phyloP scores from a whole-genome alignment of 306 rosid genomes.

The Cicer arietinum region DNA sequence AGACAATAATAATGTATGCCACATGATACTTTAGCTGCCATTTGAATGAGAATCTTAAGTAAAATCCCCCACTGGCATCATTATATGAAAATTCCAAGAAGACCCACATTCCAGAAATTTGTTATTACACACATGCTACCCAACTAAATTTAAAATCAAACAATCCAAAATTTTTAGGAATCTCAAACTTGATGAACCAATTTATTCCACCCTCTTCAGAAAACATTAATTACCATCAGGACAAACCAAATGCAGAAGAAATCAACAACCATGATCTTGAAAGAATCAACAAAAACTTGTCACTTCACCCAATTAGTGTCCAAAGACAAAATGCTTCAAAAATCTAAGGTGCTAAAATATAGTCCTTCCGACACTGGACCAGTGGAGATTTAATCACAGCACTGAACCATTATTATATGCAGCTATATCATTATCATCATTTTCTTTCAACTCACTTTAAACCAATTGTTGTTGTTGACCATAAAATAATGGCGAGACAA shows the following conservation, averaged over 20 bases:
- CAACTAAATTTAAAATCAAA: slow-evolving; percentile 21
- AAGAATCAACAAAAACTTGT: slow-evolving; percentile 23
- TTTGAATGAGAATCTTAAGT: slow-evolving; percentile 6
- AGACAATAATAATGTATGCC: slow-evolving; percentile 13
- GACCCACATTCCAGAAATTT: slow-evolving; percentile 12
- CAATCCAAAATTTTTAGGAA: slow-evolving; percentile 5
- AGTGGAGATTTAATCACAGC: slow-evolving; percentile 13
- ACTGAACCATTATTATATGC: slow-evolving; percentile 24
- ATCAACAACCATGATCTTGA: slow-evolving; percentile 17
- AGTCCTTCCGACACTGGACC: not conserved
- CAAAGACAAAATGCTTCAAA: slow-evolving; percentile 34
- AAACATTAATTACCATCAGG: slow-evolving; percentile 10
- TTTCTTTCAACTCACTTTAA: slow-evolving; percentile 31
- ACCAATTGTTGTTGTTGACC: slow-evolving; percentile 36
- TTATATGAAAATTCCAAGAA: not conserved
- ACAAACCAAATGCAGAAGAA: slow-evolving; percentile 25
- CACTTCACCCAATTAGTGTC: slow-evolving; percentile 2
- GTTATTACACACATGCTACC: not conserved
- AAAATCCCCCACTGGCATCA: slow-evolving; percentile 25
- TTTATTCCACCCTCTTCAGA: slow-evolving; percentile 17
- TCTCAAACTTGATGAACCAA: slow-evolving; percentile 18
- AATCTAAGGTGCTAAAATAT: not conserved
- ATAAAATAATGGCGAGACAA: slow-evolving; percentile 26
- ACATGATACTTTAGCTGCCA: slow-evolving; percentile 19
- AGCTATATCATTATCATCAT: slow-evolving; percentile 19